phyloP scores from a whole-genome alignment of 371 early-diverging fungal species.

The Enterospora canceri region DNA sequence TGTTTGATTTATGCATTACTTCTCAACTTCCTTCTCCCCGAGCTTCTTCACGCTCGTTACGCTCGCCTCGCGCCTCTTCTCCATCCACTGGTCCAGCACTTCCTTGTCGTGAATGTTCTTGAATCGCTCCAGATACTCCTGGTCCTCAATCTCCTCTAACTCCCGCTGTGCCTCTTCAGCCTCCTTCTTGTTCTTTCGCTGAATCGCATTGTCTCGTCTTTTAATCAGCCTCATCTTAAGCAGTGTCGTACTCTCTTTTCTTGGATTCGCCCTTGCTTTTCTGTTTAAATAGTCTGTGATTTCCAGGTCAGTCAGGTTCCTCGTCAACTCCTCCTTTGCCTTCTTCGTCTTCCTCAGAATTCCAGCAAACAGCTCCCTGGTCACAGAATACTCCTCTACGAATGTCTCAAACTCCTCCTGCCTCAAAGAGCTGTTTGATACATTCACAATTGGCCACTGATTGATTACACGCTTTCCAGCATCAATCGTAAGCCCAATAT shows the following conservation, averaged over 20 bases:
- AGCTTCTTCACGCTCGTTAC: no score
- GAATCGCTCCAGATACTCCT: slow-evolving; percentile 7
- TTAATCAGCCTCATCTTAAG: slow-evolving; percentile 36
- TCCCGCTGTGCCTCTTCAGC: slow-evolving; percentile 29
- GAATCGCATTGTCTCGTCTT: slow-evolving; percentile 35
- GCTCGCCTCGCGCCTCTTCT: no score
- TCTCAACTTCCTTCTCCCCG: slow-evolving; percentile 4
- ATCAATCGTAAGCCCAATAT: slow-evolving; percentile 13
- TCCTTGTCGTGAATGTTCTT: neutral
- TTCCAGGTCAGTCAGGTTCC: slow-evolving; percentile 38
- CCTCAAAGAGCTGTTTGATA: slow-evolving; percentile 30
- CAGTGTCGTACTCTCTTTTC: slow-evolving; percentile 21
- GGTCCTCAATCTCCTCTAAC: slow-evolving; percentile 41
- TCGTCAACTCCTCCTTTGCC: slow-evolving; percentile 29
- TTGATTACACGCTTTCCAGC: slow-evolving; percentile 25
- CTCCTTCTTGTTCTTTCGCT: slow-evolving; percentile 23
- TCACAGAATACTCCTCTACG: slow-evolving; percentile 4
- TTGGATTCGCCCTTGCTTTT: slow-evolving; percentile 27
- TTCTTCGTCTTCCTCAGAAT: slow-evolving; percentile 10
- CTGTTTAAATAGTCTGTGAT: slow-evolving; percentile 34
- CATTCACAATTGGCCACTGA: slow-evolving; percentile 32
- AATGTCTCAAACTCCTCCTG: slow-evolving; percentile 46
- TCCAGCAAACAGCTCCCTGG: neutral
- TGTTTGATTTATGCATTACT: neutral
- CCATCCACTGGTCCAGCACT: neutral